Base-by-base conservation (phyloP, 179 eudicot genomes). In the Kewa caespitosa region DNA sequence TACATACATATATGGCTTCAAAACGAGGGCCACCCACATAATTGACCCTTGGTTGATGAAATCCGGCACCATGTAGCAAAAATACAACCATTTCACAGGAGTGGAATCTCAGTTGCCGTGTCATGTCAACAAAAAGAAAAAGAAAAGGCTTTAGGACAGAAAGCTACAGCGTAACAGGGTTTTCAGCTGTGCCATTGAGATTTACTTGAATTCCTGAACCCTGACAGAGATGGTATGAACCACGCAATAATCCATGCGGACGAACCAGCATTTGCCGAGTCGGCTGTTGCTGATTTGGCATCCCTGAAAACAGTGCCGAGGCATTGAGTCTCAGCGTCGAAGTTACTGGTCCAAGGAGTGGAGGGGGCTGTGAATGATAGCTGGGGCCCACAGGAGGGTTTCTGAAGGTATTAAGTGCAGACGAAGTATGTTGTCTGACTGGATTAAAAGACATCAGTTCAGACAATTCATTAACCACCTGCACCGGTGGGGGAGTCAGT, bases 391-490 rank as follows among this genome's bases (percentile, higher is more conserved):
- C 38, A 27, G 41, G 57, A 73, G 28, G 55, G 41, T 22, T 38
- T 30, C 68, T 38, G 20, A 31, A 25, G 75, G 41, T 14, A 22
- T 39, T 17, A 11, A 20, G 22, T 43, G 69, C 18, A 52, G 59
- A 39, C 8, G 46, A 30, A 37, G 3, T 42, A 15, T 41, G 76
- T 17, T 39, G 52, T 27, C 25, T 67, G 31, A 48, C 57, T 41
- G 77, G 64, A 37, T 60, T 70, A 20, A 61, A 8, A 74, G 82
- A 69, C 18, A 79, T 46, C 32, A 79, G 78, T 28, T 79, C 78
- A 36, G 82, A 74, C 69, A 79, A 31, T 28, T 69, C 74, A 41
- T 79, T 63, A 60, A 74, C 78, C 64, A 79, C 82, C 66, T 79
- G 82, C 54, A 69, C 78, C 7, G 67, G 73, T 39, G 81, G 14